phyloP scores from a whole-genome alignment of 306 rosid genomes.

The Quercus wislizeni region DNA sequence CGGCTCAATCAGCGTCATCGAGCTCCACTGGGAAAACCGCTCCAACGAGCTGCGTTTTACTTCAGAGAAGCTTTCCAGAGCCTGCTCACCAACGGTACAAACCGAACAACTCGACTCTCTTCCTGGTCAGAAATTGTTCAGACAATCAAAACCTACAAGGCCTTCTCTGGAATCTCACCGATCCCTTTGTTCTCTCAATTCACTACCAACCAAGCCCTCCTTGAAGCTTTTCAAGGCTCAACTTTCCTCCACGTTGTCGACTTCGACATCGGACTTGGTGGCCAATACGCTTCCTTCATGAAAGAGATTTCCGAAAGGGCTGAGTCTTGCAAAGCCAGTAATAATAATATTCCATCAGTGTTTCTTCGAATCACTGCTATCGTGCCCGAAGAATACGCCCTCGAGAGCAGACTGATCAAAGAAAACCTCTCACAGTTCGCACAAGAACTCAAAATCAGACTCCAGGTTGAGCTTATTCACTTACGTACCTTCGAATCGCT shows the following conservation, averaged over 20 bases:
- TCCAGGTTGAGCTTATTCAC: slow-evolving; percentile 57
- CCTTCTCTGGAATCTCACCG: slow-evolving; percentile 70
- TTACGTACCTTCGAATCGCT: slow-evolving; percentile 50
- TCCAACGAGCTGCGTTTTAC: slow-evolving; percentile 64
- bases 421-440: slow-evolving; percentile 76
- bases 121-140: slow-evolving; percentile 71
- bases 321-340: slow-evolving; percentile 20
- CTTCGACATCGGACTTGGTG: slow-evolving; percentile 83
- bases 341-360: slow-evolving; percentile 20
- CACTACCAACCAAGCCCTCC: slow-evolving; percentile 84
- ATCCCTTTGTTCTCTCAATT: slow-evolving; percentile 83
- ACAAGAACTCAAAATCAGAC: slow-evolving; percentile 59
- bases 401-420: slow-evolving; percentile 49
- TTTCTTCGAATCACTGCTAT: slow-evolving; percentile 66
- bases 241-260: slow-evolving; percentile 69
- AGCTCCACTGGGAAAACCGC: slow-evolving; percentile 47
- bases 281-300: slow-evolving; percentile 85
- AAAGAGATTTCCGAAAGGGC: slow-evolving; percentile 68
- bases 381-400: slow-evolving; percentile 63
- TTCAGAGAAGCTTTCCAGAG: slow-evolving; percentile 77
- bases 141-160: slow-evolving; percentile 58
- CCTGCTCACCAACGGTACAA: slow-evolving; percentile 50
- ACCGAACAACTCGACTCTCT: slow-evolving; percentile 40
- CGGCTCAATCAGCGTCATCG: slow-evolving; percentile 69
- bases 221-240: slow-evolving; percentile 55